These are phyloP conservation scores for Yarrowia sp. DNA, from an alignment of 805 yeast species.

Conservation along the genomic window DNA sequence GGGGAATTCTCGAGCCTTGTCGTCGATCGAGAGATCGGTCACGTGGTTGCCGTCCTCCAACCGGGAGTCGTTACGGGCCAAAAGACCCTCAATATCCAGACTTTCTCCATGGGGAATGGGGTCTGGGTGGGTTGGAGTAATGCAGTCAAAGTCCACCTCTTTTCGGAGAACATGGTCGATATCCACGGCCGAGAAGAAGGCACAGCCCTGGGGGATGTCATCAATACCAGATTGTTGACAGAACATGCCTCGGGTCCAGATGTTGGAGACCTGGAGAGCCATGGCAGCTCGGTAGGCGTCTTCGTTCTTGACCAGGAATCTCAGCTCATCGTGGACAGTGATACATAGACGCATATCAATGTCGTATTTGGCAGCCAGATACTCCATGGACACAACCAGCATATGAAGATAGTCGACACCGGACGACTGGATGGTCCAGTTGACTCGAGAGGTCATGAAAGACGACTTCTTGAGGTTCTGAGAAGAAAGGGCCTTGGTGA, in stretches of 20 bases:
- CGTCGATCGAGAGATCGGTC: background rate
- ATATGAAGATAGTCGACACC: conserved; percentile 96
- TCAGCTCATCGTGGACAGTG: conserved; percentile 93
- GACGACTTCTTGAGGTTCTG: conserved; percentile 60
- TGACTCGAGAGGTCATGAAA: conserved; percentile 84
- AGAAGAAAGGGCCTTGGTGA: conserved; percentile 75
- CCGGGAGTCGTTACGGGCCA: conserved; percentile 13
- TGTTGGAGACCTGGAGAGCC: conserved; percentile 80
- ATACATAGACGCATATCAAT: conserved; percentile 74
- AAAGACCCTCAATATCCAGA: conserved; percentile 47
- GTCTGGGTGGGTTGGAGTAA: conserved; percentile 79
- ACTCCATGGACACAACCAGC: conserved; percentile 81
- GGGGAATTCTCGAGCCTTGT: background rate
- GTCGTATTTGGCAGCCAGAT: conserved; percentile 58
- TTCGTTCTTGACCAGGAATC: conserved; percentile 70
- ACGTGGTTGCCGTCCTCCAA: background rate
- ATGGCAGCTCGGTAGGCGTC: conserved; percentile 76
- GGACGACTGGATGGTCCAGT: conserved; percentile 97
- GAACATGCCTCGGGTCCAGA: conserved; percentile 96
- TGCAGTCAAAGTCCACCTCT: conserved; percentile 87
- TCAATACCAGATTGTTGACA: conserved; percentile 86
- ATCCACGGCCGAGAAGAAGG: conserved; percentile 92
- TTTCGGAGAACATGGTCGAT: conserved; percentile 83
- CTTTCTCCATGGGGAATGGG: conserved; percentile 79
- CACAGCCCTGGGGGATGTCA: conserved; percentile 91